Conservation (phyloP, 139 green algal genomes). For the Picochlorum sp. region DNA sequence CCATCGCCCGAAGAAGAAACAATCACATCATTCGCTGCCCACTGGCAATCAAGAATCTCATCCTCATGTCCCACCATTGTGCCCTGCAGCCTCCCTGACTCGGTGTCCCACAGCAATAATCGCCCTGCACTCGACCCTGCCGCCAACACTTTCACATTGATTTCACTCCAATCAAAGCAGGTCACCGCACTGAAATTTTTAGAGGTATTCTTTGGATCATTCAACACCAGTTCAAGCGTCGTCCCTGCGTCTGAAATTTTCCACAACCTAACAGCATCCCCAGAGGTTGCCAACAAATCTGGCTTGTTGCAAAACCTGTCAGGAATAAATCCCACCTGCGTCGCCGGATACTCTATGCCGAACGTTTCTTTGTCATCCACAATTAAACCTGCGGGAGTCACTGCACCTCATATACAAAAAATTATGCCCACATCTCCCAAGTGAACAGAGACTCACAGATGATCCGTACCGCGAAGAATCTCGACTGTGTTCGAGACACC, state of each 20-base stretch:
- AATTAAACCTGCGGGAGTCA: constrained; percentile 31
- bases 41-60: constrained; percentile 97
- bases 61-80: constrained; percentile 90
- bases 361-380: constrained; percentile 60
- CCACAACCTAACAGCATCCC: constrained; percentile 91
- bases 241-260: constrained; percentile 62
- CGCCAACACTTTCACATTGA: constrained; percentile 70
- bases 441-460: no score
- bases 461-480: constrained; percentile 74
- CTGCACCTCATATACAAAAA: no score
- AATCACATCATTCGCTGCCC: constrained; percentile 91
- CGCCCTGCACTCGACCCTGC: constrained; percentile 95
- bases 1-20: constrained; percentile 90
- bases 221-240: constrained; percentile 62
- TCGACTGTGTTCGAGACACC: constrained; percentile 82
- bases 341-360: constrained; percentile 84
- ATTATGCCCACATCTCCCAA: no score
- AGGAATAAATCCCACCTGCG: constrained; percentile 89
- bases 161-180: constrained; percentile 97
- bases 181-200: constrained; percentile 65
- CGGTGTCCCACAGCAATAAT: constrained; percentile 96
- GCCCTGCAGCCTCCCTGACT: constrained; percentile 78
- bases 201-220: constrained; percentile 43
- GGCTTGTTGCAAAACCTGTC: constrained; percentile 48
- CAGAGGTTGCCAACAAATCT: constrained; percentile 87